Evolutionary conservation across 2,329 filamentous ascomycete species (phyloP), one percentile per base, ranked within the genome.

Genomic region (Diaporthe caulivora): DNA sequence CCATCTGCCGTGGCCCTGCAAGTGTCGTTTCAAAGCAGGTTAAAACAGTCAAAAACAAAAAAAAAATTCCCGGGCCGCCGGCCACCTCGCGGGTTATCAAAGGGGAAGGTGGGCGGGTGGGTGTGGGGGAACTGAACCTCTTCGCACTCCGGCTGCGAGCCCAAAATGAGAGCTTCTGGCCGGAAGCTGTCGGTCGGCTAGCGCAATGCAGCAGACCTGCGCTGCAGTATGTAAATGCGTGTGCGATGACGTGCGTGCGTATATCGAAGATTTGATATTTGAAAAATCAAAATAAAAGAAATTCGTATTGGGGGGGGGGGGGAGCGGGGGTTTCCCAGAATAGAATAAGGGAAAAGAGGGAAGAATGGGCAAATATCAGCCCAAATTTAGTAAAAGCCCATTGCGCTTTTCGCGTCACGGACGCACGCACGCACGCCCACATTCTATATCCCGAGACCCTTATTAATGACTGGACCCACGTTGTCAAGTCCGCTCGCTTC

Each of bases 1-100:
- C 62, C 62, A 65, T 65, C 62, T 65, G 60, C 60, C 60, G 60
- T 42, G 42, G 42, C 60, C 60, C 60, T 65, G 44, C 62, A 65
- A 65, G 62, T 65, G 44, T 40, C 62, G 62, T 65, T 65, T 65
- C 44, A 65, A 65, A 34, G 31, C 29, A 37, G 40, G 44, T 65
- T 65, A 44, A 65, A 65, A 65, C 62, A 51, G 21, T 37, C 29
- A 51, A 34, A 51, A 65, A 65, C 62, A 65, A 65, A 51, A 65
- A 65, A 44, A 65, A 65, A 65, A 51, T 21, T 15, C 44, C 62
- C 62, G 29, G 62, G 62, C 60, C 60, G 62, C 21, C 62, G 62
- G 44, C 62, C 44, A 29, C 37, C 37, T 65, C 62, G 42, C 51
- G 44, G 29, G 29, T 47, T 44, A 65, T 37, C 44, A 37, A 65